Evolutionary conservation across 768 basidiomycete genomes (phyloP).

Genomic region (Rhodotorula sphaerocarpa): DNA sequence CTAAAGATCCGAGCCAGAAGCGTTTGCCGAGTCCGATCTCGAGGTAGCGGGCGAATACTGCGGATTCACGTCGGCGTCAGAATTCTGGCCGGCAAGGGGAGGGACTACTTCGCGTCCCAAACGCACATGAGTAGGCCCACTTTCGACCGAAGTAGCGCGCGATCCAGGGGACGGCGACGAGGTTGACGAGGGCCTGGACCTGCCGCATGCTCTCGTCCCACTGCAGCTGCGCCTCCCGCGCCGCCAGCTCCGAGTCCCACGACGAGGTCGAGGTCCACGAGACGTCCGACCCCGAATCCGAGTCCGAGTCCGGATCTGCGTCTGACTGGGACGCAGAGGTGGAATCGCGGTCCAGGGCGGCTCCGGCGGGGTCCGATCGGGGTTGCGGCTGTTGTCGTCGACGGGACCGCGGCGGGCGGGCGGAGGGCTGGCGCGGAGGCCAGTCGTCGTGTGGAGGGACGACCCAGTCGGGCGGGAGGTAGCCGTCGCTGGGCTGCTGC

Average conservation of each 20-base stretch:
- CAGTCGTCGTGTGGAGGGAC: background rate
- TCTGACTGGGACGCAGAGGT: too few species aligned
- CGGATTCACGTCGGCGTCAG: too few species aligned
- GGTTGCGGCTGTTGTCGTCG: background rate
- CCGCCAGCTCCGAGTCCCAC: slow-evolving; percentile 7
- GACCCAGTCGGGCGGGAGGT: slow-evolving; percentile 7
- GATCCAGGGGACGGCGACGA: slow-evolving; percentile 27
- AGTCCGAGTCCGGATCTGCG: too few species aligned
- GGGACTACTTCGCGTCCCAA: too few species aligned
- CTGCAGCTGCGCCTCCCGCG: slow-evolving; percentile 25
- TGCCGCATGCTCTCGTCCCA: slow-evolving; percentile 25
- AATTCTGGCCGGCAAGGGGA: too few species aligned
- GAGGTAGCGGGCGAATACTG: slow-evolving; percentile 31
- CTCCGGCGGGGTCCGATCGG: background rate
- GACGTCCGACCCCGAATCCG: background rate
- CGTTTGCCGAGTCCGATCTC: slow-evolving; percentile 15
- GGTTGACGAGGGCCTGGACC: slow-evolving; percentile 16
- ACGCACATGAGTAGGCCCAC: slow-evolving; percentile 24
- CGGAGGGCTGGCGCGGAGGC: background rate
- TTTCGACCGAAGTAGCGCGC: slow-evolving; percentile 28
- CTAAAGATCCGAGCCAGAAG: slow-evolving; percentile 18
- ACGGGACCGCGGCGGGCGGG: too few species aligned
- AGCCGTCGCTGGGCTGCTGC: slow-evolving; percentile 9
- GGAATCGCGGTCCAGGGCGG: background rate
- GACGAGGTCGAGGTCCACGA: background rate